These are phyloP conservation scores for Biscutella laevigata DNA, from an alignment of 441 rosid species.

Conservation along the genomic window DNA sequence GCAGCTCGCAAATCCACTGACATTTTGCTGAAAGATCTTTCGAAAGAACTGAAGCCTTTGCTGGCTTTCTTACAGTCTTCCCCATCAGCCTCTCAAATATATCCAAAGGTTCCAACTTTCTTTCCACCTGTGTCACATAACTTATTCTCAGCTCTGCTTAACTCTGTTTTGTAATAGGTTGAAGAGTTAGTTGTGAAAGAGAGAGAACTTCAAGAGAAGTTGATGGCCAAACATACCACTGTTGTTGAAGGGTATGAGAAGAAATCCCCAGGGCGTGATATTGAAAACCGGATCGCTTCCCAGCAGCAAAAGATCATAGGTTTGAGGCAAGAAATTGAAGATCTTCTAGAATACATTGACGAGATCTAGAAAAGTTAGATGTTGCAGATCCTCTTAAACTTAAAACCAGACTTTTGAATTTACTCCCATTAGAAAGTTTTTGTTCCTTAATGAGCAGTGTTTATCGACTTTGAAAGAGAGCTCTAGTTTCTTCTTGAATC, in stretches of 20 bases:
- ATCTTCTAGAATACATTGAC: slow-evolving; percentile 66
- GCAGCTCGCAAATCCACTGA: slow-evolving; percentile 76
- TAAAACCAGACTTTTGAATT: slow-evolving; percentile 2
- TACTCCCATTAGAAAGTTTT: background rate
- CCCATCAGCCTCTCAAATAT: slow-evolving; percentile 55
- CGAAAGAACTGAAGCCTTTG: slow-evolving; percentile 64
- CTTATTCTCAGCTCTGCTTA: background rate
- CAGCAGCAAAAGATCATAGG: slow-evolving; percentile 59
- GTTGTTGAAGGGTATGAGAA: slow-evolving; percentile 43
- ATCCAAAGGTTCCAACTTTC: slow-evolving; percentile 54
- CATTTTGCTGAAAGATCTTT: slow-evolving; percentile 57
- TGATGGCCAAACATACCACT: slow-evolving; percentile 66
- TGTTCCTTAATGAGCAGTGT: background rate
- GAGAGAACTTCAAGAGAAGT: slow-evolving; percentile 76
- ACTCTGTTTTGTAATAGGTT: slow-evolving; percentile 35
- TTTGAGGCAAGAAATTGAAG: slow-evolving; percentile 75
- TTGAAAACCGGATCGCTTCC: slow-evolving; percentile 60
- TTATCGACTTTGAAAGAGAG: slow-evolving; percentile 10
- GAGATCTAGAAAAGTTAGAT: slow-evolving; percentile 36
- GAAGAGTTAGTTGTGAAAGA: slow-evolving; percentile 75
- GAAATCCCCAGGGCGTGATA: slow-evolving; percentile 49
- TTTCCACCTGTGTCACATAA: background rate
- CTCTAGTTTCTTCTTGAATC: slow-evolving; percentile 15
- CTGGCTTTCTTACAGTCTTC: slow-evolving; percentile 60
- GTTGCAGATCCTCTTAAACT: slow-evolving; percentile 4